phyloP scores from a whole-genome alignment of 805 yeast species.

The Yarrowia sp. region DNA sequence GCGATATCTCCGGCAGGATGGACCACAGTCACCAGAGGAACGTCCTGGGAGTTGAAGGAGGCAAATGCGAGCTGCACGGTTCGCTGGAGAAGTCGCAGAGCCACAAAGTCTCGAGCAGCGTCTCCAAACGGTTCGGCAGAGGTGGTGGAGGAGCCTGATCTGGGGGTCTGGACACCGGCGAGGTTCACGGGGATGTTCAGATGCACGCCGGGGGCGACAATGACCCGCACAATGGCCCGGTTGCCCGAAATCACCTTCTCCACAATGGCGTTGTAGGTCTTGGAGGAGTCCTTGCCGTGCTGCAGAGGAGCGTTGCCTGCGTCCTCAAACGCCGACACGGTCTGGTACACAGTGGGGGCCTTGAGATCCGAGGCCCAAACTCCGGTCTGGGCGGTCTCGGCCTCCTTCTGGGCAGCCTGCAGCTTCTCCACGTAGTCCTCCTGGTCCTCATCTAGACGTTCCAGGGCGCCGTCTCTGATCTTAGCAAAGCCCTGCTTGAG shows the following conservation, averaged over 20 bases:
- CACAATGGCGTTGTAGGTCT: constrained; percentile 65
- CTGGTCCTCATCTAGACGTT: constrained; percentile 51
- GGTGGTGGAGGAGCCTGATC: constrained; percentile 59
- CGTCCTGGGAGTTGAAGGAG: constrained; percentile 62
- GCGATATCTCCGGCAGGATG: constrained; percentile 84
- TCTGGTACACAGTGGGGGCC: constrained; percentile 37
- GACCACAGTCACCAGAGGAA: constrained; percentile 56
- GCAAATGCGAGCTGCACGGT: constrained; percentile 62
- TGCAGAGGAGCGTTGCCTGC: constrained; percentile 26
- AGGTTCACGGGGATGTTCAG: constrained; percentile 65
- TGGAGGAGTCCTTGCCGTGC: constrained; percentile 43
- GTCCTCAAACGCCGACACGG: constrained; percentile 7
- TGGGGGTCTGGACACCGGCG: constrained; percentile 78
- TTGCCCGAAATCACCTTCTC: constrained; percentile 84
- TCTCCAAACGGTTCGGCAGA: constrained; percentile 66
- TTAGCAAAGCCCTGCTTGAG: constrained; percentile 67
- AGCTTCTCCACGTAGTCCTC: constrained; percentile 48
- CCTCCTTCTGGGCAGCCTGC: constrained; percentile 54
- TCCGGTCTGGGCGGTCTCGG: constrained; percentile 60
- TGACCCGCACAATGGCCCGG: constrained; percentile 66
- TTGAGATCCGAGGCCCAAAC: constrained; percentile 56
- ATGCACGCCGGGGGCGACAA: constrained; percentile 56
- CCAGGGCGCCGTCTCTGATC: constrained; percentile 60
- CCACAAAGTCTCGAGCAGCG: constrained; percentile 69
- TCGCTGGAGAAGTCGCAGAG: constrained; percentile 66